Base-by-base conservation (phyloP, 1,284 basidiomycete species). In the Ceratobasidium theobromae region DNA sequence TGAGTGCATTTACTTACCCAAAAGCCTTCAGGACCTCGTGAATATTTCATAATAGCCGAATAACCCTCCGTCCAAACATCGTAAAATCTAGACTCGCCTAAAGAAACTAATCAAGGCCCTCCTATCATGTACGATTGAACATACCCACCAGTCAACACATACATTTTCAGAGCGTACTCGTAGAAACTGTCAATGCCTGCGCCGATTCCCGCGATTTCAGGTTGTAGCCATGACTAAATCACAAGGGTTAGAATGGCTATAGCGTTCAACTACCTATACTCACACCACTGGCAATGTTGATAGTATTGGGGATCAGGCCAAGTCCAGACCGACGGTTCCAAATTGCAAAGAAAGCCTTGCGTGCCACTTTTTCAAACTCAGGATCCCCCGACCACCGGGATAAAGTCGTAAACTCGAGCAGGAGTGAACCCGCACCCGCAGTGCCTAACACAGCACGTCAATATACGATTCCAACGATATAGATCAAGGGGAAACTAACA, bases 121-220 rank as follows among this genome's bases (percentile, higher is more conserved):
- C 33, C 49, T 18, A 3, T 11, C 30, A 6, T 14, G 6, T 40
- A 23, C n/a, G 12, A 40, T 16, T 11, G 25, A 40, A 18, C 1
- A 23, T 21, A 64, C 60, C 25, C 33, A 92, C 92, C 91, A 69
- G 91, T 91, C 74, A 96, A 75, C 49, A 97, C 88, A 72, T 94
- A 95, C 38, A 76, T 77, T 70, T 78, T 78, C 49, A 79, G 68
- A 0, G 75, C 54, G 28, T 68, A 67, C 76, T 98, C 95, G 74
- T 89, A 95, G 75, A 95, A 96, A 8, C 91, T 94, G 75, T 97
- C 94, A 55, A 95, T 87, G 0, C 95, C 95, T 12, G 95, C 95
- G 28, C 95, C 94, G 35, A 95, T 89, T 3, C 89, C 85, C 33
- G 86, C 88, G 4, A 89, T 75, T 70, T 91, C 88, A 25, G 91